Base-by-base conservation (phyloP, 1,284 basidiomycete species). In the Phlebopus sp. region DNA sequence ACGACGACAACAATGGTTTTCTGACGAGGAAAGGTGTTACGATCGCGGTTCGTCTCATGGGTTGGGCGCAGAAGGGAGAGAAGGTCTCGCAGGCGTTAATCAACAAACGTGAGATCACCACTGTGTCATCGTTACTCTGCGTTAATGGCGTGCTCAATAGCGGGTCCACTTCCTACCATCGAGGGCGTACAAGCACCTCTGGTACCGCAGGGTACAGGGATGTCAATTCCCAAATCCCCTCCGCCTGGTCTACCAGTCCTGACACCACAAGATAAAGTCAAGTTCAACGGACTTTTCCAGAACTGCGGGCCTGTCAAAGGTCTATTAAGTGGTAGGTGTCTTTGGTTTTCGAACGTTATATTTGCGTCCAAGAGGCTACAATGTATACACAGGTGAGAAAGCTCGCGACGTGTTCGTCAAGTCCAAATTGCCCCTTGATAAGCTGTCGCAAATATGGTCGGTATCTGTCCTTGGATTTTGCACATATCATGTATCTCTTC, bases 321-420 rank as follows among this genome's bases (percentile, higher is more conserved):
- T 2, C 66, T 96, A 27, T 70, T 97, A 14, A 83, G 71, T 58
- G 86, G 90, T 89, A 53, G 39, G 80, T 57, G 6, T 1, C 29
- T 49, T 29, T 38, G 27, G 18, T 37, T 21, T 9, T 27, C 35
- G 15, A 39, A 37, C 23, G 34, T 45, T 27, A 40, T 11, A 34
- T 42, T 45, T 23, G 34, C 23, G 15, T 45, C 51, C 25, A 62
- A 46, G 36, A 58, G 49, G 32, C 19, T 47, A 19, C 29, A 29
- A 29, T 9, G 27, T 9, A 29, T 30, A 34, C 17, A 57, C 67
- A 81, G 94, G 91, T 41, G 90, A 96, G 35, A 92, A 96, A 71
- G 93, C 95, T 10, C 81, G 90, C 51, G 87, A 93, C 60, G 83
- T 98, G 46, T 97, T 99, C 63, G 74, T 98, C 59, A 97, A 92